Base-by-base conservation (phyloP, 1,284 basidiomycete species). In the Abortiporus biennis region DNA sequence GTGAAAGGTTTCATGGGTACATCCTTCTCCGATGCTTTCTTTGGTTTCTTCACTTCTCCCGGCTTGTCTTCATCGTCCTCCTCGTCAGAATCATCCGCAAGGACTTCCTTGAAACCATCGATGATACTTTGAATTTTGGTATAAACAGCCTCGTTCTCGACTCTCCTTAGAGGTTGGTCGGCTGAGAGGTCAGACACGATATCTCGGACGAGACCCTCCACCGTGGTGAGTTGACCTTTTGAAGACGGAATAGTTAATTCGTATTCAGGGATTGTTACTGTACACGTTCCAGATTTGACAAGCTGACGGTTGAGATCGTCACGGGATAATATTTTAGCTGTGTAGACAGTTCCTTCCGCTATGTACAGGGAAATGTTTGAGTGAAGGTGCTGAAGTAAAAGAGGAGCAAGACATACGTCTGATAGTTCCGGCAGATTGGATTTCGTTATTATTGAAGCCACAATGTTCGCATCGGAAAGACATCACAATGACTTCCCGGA, bases 391-490 rank as follows among this genome's bases (percentile, higher is more conserved):
- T 32, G 15, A 3, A 8, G 5, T 6, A n/a, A 19, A 13, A 20
- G 12, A 21, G 16, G 17, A n/a, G 24, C 3, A 22, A 6, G 11
- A 67, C 81, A 52, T 54, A 91, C 92, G 80, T 70, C 91, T 79
- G 45, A 98, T 95, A 46, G 76, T 64, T 5, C 92, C 90, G 0
- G 96, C 96, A 6, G 87, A 82, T 58, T 98, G 93, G 37, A 97
- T 87, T 65, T 99, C 95, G 58, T 94, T 99, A 66, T 99, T 98
- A 32, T 77, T 65, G 54, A 77, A 69, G 16, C 92, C 93, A 56
- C 96, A 99, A 61, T 93, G 84, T 42, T 95, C 89, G 62, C 96
- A 99, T 45, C 80, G 77, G 71, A 99, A 99, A 33, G 91, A 94
- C 78, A 94, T 92, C 46, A 99, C 80, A 54, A 99, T 89, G 43